phyloP scores from a whole-genome alignment of 305 asterid species.

The Nicotiana rustica region DNA sequence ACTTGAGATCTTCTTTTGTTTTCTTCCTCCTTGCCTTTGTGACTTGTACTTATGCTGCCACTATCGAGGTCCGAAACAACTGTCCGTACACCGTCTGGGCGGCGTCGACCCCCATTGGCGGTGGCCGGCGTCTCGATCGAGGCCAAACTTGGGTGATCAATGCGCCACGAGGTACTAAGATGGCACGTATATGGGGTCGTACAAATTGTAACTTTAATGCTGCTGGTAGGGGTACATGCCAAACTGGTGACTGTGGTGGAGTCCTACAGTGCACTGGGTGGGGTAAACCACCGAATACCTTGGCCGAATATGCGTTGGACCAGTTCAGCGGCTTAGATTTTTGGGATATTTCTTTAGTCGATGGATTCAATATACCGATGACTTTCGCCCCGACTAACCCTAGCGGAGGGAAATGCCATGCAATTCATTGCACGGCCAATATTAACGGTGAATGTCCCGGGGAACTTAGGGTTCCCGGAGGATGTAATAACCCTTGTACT shows the following conservation, averaged over 20 bases:
- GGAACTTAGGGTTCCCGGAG: conserved; percentile 47
- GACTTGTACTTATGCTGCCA: conserved; percentile 37
- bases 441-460: conserved; percentile 52
- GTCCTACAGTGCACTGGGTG: conserved; percentile 32
- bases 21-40: neutral
- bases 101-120: conserved; percentile 40
- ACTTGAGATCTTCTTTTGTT: conserved; percentile 25
- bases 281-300: conserved; percentile 54
- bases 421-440: conserved; percentile 43
- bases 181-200: conserved; percentile 52
- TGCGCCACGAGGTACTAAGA: conserved; percentile 40
- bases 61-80: conserved; percentile 43
- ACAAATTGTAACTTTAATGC: conserved; percentile 44
- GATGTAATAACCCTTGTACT: conserved; percentile 67
- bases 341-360: conserved; percentile 54
- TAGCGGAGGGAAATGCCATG: conserved; percentile 37
- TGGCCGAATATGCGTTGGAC: conserved; percentile 56
- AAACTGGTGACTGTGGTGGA: conserved; percentile 47
- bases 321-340: conserved; percentile 48
- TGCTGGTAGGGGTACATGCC: conserved; percentile 43
- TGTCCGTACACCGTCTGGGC: conserved; percentile 53
- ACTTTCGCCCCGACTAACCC: conserved; percentile 46
- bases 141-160: conserved; percentile 46
- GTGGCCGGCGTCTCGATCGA: conserved; percentile 42
- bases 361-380: conserved; percentile 62